phyloP scores from a whole-genome alignment of 345 rosid species.

The Lepidium sativum region DNA sequence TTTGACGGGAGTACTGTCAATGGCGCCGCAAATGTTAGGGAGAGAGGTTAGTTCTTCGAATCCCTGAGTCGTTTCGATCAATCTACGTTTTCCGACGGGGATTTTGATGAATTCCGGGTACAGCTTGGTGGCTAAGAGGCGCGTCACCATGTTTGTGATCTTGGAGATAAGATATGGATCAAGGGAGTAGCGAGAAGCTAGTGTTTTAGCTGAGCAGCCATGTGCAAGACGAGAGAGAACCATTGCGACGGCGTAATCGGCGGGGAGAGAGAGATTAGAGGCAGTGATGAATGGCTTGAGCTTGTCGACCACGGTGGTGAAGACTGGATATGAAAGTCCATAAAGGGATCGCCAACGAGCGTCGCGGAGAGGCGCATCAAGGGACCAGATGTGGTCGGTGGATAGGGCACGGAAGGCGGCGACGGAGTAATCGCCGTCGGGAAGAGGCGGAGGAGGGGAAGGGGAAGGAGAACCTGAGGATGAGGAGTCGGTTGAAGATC shows the following conservation, averaged over 20 bases:
- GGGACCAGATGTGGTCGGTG: constrained; percentile 80
- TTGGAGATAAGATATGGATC: constrained; percentile 90
- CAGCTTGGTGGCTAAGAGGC: constrained; percentile 80
- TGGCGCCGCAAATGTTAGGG: constrained; percentile 88
- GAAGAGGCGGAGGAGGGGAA: constrained; percentile 41
- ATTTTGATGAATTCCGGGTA: constrained; percentile 91
- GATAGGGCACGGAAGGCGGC: constrained; percentile 86
- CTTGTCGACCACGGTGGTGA: constrained; percentile 85
- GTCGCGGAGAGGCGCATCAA: constrained; percentile 72
- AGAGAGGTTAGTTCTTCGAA: constrained; percentile 86
- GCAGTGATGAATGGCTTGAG: constrained; percentile 81
- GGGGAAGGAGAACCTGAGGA: constrained; percentile 27
- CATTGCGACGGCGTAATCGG: constrained; percentile 94
- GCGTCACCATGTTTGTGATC: constrained; percentile 91
- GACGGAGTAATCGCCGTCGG: constrained; percentile 60
- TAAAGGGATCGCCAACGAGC: constrained; percentile 87
- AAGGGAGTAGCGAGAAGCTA: constrained; percentile 66
- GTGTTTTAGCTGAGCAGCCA: constrained; percentile 66
- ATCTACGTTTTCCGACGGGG: constrained; percentile 71
- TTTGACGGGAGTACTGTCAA: constrained; percentile 75
- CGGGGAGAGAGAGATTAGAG: constrained; percentile 84
- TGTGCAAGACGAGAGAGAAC: constrained; percentile 83
- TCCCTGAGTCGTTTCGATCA: constrained; percentile 80
- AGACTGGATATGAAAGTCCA: constrained; percentile 85
- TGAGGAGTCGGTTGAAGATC: constrained; percentile 26